Percentiles rank a stretch among this genome's conserved stretches.
Evolutionary conservation across 495 filamentous ascomycete genomes (phyloP).

Genomic region (Trichoderma asperelloides): DNA sequence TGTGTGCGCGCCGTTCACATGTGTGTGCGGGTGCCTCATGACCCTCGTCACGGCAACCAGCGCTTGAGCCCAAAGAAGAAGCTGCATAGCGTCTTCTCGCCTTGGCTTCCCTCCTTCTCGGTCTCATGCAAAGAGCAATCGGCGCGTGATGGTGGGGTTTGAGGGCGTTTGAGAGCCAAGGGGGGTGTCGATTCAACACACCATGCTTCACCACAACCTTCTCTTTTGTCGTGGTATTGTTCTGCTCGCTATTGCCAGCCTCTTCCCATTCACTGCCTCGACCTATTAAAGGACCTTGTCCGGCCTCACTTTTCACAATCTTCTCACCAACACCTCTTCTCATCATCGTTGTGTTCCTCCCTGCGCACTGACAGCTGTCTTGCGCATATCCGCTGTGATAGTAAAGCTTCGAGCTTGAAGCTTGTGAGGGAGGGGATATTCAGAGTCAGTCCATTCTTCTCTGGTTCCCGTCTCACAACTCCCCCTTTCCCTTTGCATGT

Average conservation of each 20-base stretch:
- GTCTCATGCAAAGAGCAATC: slow-evolving; percentile 3
- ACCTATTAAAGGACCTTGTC: background rate
- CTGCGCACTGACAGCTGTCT: background rate
- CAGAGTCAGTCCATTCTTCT: slow-evolving; percentile 3
- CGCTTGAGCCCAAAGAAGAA: slow-evolving; percentile 8
- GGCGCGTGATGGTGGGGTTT: slow-evolving; percentile 5
- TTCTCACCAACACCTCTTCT: background rate
- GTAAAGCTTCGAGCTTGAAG: background rate
- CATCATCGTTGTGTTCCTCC: background rate
- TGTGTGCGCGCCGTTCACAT: background rate
- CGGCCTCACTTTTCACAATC: slow-evolving; percentile 5
- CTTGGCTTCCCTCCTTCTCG: slow-evolving; percentile 6
- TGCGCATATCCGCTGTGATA: background rate
- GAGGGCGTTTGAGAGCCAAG: background rate
- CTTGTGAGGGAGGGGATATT: slow-evolving; percentile 1
- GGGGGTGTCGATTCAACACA: slow-evolving; percentile 7
- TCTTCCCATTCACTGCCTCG: background rate
- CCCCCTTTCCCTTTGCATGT: background rate
- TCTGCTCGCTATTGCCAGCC: background rate
- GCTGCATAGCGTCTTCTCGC: background rate
- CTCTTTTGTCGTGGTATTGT: background rate
- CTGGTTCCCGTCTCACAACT: background rate
- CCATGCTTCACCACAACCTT: background rate
- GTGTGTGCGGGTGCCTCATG: slow-evolving; percentile 6
- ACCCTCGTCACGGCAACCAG: slow-evolving; percentile 5